Conservation (phyloP, 2,329 filamentous ascomycete genomes). For the Xylaria sp. region DNA sequence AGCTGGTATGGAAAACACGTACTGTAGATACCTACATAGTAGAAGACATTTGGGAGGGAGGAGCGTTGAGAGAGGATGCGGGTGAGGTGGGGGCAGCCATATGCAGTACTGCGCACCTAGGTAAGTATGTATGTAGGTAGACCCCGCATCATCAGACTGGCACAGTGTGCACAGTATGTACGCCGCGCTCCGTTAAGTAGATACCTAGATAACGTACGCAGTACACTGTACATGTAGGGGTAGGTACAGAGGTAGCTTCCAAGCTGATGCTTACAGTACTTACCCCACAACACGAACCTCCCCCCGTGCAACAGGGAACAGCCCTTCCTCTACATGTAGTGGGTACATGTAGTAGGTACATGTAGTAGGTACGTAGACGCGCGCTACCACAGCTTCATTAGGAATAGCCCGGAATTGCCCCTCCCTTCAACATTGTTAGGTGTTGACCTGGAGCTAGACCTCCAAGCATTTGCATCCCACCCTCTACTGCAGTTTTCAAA, state of each 20-base stretch:
- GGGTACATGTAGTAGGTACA: too few species aligned
- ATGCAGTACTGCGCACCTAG: too few species aligned
- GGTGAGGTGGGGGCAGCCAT: constrained; percentile 1
- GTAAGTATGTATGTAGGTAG: too few species aligned
- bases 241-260: too few species aligned
- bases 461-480: neutral
- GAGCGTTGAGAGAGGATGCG: neutral
- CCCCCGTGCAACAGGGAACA: too few species aligned
- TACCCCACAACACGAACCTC: neutral
- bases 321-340: too few species aligned
- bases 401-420: constrained; percentile 7
- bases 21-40: neutral
- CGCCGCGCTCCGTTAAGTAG: too few species aligned
- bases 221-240: too few species aligned
- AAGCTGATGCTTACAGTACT: neutral
- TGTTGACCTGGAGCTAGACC: neutral
- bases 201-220: too few species aligned
- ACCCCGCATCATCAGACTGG: constrained; percentile 25
- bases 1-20: neutral
- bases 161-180: too few species aligned
- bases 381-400: neutral
- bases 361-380: neutral
- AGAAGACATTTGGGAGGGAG: neutral
- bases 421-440: neutral
- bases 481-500: neutral